phyloP scores from a whole-genome alignment of 805 yeast genomes.

The Nakazawaea pomicola region DNA sequence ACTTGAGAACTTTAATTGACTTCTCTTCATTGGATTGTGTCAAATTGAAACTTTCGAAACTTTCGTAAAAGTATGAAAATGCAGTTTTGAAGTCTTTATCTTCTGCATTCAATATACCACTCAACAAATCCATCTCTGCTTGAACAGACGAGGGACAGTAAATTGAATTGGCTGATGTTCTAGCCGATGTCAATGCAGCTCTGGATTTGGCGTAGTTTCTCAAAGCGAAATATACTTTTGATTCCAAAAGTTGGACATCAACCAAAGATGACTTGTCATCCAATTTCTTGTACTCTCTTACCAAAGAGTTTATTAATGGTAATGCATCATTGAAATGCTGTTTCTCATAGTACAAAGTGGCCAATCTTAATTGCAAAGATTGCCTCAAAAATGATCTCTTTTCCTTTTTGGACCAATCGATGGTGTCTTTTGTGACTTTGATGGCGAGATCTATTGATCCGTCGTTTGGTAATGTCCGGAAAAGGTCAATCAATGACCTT shows the following conservation, averaged over 20 bases:
- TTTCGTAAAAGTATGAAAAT: constrained; percentile 89
- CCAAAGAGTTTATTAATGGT: constrained; percentile 61
- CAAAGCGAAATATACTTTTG: constrained; percentile 85
- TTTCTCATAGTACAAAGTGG: constrained; percentile 67
- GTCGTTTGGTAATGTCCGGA: constrained; percentile 52
- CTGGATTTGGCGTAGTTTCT: constrained; percentile 87
- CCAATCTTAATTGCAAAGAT: constrained; percentile 76
- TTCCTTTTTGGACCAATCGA: constrained; percentile 80
- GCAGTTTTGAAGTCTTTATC: constrained; percentile 97
- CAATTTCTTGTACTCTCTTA: constrained; percentile 83
- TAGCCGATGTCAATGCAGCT: constrained; percentile 89
- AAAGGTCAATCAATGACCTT: constrained; percentile 71
- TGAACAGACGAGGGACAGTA: constrained; percentile 92
- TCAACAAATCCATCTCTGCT: constrained; percentile 92
- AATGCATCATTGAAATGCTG: constrained; percentile 64
- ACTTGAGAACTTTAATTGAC: constrained; percentile 77
- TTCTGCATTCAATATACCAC: constrained; percentile 94
- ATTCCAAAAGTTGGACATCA: constrained; percentile 90
- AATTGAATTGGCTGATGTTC: constrained; percentile 96
- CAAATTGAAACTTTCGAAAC: constrained; percentile 82
- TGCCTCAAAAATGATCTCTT: constrained; percentile 88
- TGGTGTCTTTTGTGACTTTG: constrained; percentile 66
- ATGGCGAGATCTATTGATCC: constrained; percentile 60
- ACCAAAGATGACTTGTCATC: constrained; percentile 95
- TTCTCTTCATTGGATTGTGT: constrained; percentile 36